Percentiles rank a stretch among this genome's conserved stretches.
phyloP scores from a whole-genome alignment of 352 stramenopile species.

The Phytopythium helicoides region DNA sequence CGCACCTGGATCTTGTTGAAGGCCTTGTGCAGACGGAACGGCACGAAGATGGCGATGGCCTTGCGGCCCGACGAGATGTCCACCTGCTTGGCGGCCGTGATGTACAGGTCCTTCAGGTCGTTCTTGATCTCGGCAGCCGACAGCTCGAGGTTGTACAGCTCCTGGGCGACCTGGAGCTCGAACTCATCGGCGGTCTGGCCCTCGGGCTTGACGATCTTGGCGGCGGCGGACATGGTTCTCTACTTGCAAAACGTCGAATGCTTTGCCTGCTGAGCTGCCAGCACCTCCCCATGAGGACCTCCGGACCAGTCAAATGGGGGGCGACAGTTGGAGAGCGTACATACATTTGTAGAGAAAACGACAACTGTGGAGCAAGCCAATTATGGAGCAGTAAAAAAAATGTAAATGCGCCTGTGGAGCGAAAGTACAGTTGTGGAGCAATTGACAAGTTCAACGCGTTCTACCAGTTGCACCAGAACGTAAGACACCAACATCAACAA shows the following conservation, averaged over 20 bases:
- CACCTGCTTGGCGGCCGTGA: slow-evolving; percentile 98
- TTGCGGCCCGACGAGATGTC: slow-evolving; percentile 94
- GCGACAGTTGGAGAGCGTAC: slow-evolving; percentile 21
- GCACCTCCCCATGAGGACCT: slow-evolving; percentile 1
- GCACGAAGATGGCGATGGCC: slow-evolving; percentile 99
- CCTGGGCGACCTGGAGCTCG: slow-evolving; percentile 86
- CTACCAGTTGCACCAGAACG: no score
- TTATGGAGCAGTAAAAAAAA: neutral
- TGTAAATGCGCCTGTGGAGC: neutral
- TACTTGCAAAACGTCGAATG: slow-evolving; percentile 53
- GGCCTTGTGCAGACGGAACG: slow-evolving; percentile 95
- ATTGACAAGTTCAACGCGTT: neutral
- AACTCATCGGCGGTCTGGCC: slow-evolving; percentile 87
- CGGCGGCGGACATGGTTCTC: slow-evolving; percentile 48
- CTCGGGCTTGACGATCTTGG: slow-evolving; percentile 88
- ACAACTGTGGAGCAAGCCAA: neutral
- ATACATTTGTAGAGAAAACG: neutral
- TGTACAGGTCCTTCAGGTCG: slow-evolving; percentile 98
- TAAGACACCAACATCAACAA: no score
- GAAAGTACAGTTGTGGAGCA: neutral
- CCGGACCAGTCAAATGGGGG: slow-evolving; percentile 29
- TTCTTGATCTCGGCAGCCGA: slow-evolving; percentile 97
- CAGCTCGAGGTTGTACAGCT: slow-evolving; percentile 89
- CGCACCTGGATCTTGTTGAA: slow-evolving; percentile 99
- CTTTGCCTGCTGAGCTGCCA: slow-evolving; percentile 25